These are phyloP conservation scores for Rasamsonia emersonii DNA, from an alignment of 2,329 filamentous ascomycete genomes.

Conservation along the genomic window DNA sequence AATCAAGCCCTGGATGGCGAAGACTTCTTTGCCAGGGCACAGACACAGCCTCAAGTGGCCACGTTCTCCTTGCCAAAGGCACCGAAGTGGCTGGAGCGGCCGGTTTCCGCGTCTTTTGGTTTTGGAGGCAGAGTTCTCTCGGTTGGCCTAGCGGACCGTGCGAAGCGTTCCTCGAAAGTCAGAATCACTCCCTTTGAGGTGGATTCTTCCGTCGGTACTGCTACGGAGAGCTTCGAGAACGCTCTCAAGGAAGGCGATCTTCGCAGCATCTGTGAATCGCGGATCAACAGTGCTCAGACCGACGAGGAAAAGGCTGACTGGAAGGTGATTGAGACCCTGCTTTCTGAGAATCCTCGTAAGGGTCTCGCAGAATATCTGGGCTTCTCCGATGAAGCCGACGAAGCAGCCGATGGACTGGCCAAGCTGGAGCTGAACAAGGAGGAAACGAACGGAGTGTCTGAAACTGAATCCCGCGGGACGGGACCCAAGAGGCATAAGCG, in stretches of 20 bases:
- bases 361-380: slow-evolving; percentile 83
- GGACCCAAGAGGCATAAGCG: slow-evolving; percentile 51
- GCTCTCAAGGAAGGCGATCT: slow-evolving; percentile 72
- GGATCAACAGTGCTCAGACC: slow-evolving; percentile 64
- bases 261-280: slow-evolving; percentile 66
- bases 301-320: slow-evolving; percentile 95
- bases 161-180: slow-evolving; percentile 65
- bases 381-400: slow-evolving; percentile 58
- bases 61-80: slow-evolving; percentile 80
- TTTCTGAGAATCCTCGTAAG: slow-evolving; percentile 74
- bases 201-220: slow-evolving; percentile 73
- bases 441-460: slow-evolving; percentile 37
- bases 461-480: slow-evolving; percentile 41
- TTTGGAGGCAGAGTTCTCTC: slow-evolving; percentile 93
- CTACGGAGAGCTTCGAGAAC: slow-evolving; percentile 79
- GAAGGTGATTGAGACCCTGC: slow-evolving; percentile 84
- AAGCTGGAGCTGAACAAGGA: slow-evolving; percentile 35
- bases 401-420: slow-evolving; percentile 34
- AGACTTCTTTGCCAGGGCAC: slow-evolving; percentile 92
- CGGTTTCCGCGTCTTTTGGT: slow-evolving; percentile 80
- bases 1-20: slow-evolving; percentile 71
- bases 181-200: slow-evolving; percentile 81
- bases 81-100: slow-evolving; percentile 83
- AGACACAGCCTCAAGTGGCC: slow-evolving; percentile 80
- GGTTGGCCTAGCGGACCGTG: slow-evolving; percentile 50